Evolutionary conservation across 2,329 filamentous ascomycete species (phyloP).

Genomic region (Zasmidium citrigriseum): DNA sequence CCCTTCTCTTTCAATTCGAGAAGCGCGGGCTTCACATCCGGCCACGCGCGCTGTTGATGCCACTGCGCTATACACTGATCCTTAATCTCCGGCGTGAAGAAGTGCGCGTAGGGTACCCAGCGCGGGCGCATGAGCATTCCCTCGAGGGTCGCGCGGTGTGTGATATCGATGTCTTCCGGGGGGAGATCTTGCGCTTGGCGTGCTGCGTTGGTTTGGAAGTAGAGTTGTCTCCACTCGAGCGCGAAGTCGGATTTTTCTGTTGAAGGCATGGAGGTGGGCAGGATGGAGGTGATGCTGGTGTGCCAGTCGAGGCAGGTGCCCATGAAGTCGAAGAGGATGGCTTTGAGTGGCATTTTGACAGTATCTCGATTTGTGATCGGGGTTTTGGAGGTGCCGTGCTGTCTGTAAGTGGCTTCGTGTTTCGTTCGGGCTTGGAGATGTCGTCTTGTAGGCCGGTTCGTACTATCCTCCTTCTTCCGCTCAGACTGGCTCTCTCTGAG

Average conservation of each 20-base stretch:
- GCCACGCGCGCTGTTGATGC: slow-evolving; percentile 55
- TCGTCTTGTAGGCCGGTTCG: no score
- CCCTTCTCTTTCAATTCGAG: slow-evolving; percentile 34
- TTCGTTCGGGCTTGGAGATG: no score
- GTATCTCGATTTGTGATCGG: background rate
- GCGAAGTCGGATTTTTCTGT: slow-evolving; percentile 40
- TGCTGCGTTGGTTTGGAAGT: slow-evolving; percentile 49
- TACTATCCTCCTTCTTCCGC: no score
- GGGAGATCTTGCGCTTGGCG: slow-evolving; percentile 39
- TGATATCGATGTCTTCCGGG: slow-evolving; percentile 55
- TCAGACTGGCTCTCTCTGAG: no score
- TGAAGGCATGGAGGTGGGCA: slow-evolving; percentile 9
- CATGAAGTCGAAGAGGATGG: slow-evolving; percentile 60
- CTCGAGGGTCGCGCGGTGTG: slow-evolving; percentile 47
- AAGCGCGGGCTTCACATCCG: slow-evolving; percentile 50
- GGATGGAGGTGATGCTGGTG: slow-evolving; percentile 15
- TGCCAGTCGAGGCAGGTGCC: slow-evolving; percentile 61
- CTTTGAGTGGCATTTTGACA: slow-evolving; percentile 36
- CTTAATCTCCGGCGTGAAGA: slow-evolving; percentile 7
- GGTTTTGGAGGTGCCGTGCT: background rate
- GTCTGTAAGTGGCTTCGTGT: background rate
- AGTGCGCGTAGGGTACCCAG: background rate
- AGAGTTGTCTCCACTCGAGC: slow-evolving; percentile 53
- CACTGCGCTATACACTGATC: slow-evolving; percentile 37
- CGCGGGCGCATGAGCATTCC: slow-evolving; percentile 30